These are phyloP conservation scores for Gaultheria prostrata DNA, from an alignment of 148 eudicot genomes.

Conservation along the genomic window DNA sequence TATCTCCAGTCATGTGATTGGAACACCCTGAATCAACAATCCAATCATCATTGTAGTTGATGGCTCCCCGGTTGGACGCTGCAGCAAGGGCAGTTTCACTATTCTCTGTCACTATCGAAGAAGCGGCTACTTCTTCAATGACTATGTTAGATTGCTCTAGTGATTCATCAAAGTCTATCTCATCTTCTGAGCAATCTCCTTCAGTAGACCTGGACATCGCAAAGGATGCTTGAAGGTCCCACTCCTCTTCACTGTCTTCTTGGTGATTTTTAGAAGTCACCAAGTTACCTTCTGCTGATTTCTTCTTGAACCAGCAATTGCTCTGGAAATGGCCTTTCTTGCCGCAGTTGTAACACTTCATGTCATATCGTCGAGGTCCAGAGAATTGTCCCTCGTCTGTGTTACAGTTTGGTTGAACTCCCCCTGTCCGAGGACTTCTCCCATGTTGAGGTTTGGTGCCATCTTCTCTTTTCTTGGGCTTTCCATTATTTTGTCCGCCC, in stretches of 20 bases:
- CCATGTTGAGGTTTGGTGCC: neutral
- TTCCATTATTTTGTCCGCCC: neutral
- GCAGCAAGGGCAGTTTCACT: neutral
- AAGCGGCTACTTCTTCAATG: neutral
- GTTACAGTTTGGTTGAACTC: neutral
- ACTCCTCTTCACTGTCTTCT: neutral
- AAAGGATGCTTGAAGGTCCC: neutral
- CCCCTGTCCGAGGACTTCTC: neutral
- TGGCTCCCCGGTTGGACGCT: too few relatives aligned
- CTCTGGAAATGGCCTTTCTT: neutral
- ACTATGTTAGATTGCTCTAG: neutral
- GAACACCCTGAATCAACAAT: too few relatives aligned
- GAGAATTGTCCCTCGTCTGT: neutral
- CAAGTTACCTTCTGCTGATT: neutral
- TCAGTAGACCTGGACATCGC: neutral
- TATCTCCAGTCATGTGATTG: too few relatives aligned
- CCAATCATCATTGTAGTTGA: too few relatives aligned
- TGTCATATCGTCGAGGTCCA: too few relatives aligned
- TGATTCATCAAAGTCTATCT: neutral
- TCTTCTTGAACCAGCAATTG: neutral
- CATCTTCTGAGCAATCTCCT: neutral
- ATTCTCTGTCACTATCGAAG: neutral
- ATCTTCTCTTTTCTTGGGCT: neutral
- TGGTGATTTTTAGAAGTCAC: neutral
- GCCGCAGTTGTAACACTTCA: neutral